These are phyloP conservation scores for Phytophthora uliginosa DNA, from an alignment of 352 stramenopile genomes.

Conservation along the genomic window DNA sequence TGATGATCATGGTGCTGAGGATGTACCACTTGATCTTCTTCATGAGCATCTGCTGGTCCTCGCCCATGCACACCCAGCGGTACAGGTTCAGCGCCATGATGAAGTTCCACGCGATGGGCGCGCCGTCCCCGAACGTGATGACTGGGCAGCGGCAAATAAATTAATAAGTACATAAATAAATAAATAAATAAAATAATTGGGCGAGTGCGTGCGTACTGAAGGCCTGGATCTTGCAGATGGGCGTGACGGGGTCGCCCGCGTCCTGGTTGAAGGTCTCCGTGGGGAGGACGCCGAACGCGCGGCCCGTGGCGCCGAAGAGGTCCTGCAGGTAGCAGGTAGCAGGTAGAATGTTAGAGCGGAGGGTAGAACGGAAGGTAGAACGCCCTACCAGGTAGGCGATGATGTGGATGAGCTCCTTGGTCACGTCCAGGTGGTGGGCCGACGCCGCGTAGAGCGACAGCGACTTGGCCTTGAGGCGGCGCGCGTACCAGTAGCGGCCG, in stretches of 20 bases:
- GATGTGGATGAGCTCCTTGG: conserved; percentile 89
- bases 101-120: conserved; percentile 87
- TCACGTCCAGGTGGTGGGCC: conserved; percentile 79
- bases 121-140: conserved; percentile 81
- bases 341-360: neutral
- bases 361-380: neutral
- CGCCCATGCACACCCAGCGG: conserved; percentile 84
- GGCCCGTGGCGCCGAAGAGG: conserved; percentile 73
- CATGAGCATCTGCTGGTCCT: conserved; percentile 88
- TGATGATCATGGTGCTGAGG: conserved; percentile 64
- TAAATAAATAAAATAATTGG: neutral
- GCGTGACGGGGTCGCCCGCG: conserved; percentile 57
- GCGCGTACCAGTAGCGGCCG: conserved; percentile 82
- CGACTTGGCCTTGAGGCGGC: conserved; percentile 55
- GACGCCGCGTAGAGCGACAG: conserved; percentile 51
- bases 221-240: conserved; percentile 78
- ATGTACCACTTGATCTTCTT: conserved; percentile 89
- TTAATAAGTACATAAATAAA: neutral
- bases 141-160: conserved; percentile 42
- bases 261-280: conserved; percentile 75
- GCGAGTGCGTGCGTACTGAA: conserved; percentile 47
- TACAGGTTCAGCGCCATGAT: conserved; percentile 89
- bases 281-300: conserved; percentile 74
- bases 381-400: conserved; percentile 75
- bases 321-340: conserved; percentile 45